Evolutionary conservation across 148 eudicot species (phyloP).

Genomic region (Pouteria glomerata): DNA sequence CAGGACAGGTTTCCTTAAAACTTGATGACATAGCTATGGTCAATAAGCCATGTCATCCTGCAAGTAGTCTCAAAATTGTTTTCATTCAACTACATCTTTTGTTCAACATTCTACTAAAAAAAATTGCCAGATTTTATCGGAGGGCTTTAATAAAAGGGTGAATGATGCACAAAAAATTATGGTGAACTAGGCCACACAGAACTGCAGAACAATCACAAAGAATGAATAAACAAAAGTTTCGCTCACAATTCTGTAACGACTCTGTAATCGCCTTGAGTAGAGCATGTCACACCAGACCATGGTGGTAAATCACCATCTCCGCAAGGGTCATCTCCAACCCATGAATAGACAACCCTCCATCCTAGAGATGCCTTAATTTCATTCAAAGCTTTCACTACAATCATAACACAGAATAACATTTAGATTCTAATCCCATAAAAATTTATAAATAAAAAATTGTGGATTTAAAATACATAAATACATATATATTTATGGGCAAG

Average conservation of each 20-base stretch:
- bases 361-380: constrained; percentile 98
- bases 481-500: no score
- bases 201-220: neutral
- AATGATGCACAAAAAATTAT: no score
- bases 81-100: no score
- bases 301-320: constrained; percentile 95
- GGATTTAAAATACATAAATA: no score
- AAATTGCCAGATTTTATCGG: neutral
- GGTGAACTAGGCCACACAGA: no score
- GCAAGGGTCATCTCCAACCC: constrained; percentile 99
- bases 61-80: neutral
- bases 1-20: neutral
- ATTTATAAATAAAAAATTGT: no score
- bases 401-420: neutral
- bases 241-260: constrained; percentile 66
- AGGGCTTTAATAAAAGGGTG: no score
- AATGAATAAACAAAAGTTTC: neutral
- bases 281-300: constrained; percentile 90
- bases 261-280: constrained; percentile 59
- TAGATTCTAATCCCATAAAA: neutral
- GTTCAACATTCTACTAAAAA: constrained; percentile 1
- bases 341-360: constrained; percentile 97
- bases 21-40: neutral
- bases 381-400: constrained; percentile 80
- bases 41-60: neutral